Evolutionary conservation across 2,329 filamentous ascomycete species (phyloP), one percentile per base, ranked within the genome.

Genomic region (Penicillium verrucosum): DNA sequence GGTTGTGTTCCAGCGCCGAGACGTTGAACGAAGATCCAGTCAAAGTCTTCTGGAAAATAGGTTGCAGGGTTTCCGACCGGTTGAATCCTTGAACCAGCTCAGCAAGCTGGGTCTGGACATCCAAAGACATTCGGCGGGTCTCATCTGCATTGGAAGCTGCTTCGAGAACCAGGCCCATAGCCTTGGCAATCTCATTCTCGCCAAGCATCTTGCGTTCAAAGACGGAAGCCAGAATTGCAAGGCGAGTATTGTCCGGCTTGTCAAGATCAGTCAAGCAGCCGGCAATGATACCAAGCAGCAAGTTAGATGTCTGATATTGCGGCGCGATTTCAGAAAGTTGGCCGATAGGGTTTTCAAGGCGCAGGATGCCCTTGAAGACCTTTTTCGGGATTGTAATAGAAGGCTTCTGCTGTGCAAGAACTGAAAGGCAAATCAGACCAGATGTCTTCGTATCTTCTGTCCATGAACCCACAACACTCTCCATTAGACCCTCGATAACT

Each of bases 401-500:
- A 3, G 85, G 85, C 69, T 90, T 86, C 72, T 92, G 88, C 69
- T 96, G 89, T 1, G 90, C 89, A 41, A 97, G 78, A 21, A 96
- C 86, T 4, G 89, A 86, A 51, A 97, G 76, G 68, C 90, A 95
- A 12, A 90, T 85, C 1, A 97, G 80, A 11, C 87, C 92, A 16
- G 89, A 85, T 18, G 85, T 81, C 2, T 88, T 74, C 0, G 89
- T 95, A 58, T 92, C 87, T 42, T 80, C 75, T 2, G 85, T 88
- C 86, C 91, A 95, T 9, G 89, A 90, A 29, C 82, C 77, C 9
- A 89, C 87, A 34, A 96, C 84, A 60, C 92, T 90, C 67, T 96
- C 90, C 91, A 97, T 96, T 68, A 99, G 82, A 1, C 88, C 87
- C 52, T 89, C 86, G n/a, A 97, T 80, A 2, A 92, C 84, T 55